Percentiles rank a stretch among this genome's conserved stretches.
These are phyloP conservation scores for Aspergillus pseudoterreus DNA, from an alignment of 2,329 filamentous ascomycete species.

Conservation along the genomic window DNA sequence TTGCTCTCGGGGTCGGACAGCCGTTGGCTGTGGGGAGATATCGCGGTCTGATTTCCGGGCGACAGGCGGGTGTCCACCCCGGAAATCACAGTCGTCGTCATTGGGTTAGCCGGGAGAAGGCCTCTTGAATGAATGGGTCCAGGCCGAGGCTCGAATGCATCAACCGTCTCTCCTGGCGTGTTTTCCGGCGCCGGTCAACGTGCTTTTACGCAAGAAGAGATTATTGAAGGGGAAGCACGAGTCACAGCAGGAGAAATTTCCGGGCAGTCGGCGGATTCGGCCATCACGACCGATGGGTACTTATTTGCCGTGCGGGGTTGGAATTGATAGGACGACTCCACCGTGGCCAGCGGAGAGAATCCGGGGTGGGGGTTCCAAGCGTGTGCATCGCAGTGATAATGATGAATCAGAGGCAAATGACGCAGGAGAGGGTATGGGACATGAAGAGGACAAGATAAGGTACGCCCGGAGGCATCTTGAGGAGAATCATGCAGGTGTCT, in stretches of 20 bases:
- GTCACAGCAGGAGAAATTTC: slow-evolving; percentile 11
- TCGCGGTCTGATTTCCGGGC: slow-evolving; percentile 3
- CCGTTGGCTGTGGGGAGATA: slow-evolving; percentile 4
- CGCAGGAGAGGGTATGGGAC: neutral
- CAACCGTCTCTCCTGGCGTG: neutral
- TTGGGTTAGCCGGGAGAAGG: slow-evolving; percentile 3
- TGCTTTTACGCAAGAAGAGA: neutral
- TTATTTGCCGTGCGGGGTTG: slow-evolving; percentile 5
- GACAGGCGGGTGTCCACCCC: slow-evolving; percentile 3
- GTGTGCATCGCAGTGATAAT: too few relatives aligned
- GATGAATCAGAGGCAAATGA: too few relatives aligned
- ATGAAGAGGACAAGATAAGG: neutral
- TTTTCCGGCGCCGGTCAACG: slow-evolving; percentile 1
- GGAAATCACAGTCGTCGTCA: slow-evolving; percentile 2
- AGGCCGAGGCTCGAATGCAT: neutral
- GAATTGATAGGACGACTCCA: neutral
- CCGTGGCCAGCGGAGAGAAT: neutral
- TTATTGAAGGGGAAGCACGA: neutral
- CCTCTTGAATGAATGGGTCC: neutral
- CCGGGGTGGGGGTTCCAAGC: neutral
- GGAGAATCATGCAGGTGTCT: too few relatives aligned
- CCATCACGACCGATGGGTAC: neutral
- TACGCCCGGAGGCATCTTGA: too few relatives aligned
- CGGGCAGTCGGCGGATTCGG: slow-evolving; percentile 7
- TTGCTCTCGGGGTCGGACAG: neutral